phyloP scores from a whole-genome alignment of 2,329 filamentous ascomycete genomes.

The Cladosporium colombiae region DNA sequence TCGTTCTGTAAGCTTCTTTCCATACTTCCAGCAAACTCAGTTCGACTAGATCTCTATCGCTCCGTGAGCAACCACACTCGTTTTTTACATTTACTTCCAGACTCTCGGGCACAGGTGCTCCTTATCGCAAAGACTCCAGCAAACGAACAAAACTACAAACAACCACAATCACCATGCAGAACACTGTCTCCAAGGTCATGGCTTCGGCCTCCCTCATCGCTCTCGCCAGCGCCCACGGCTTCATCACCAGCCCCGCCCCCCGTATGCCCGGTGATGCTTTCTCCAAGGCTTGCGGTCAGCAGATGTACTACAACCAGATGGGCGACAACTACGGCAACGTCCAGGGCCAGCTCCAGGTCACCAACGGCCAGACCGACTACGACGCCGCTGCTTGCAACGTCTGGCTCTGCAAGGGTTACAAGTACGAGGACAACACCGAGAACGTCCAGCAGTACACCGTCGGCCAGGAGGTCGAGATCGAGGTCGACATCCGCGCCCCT shows the following conservation, averaged over 20 bases:
- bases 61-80: slow-evolving; percentile 18
- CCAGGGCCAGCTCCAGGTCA: slow-evolving; percentile 56
- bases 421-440: slow-evolving; percentile 57
- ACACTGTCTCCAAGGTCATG: slow-evolving; percentile 16
- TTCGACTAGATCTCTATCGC: slow-evolving; percentile 13
- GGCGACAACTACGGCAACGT: slow-evolving; percentile 60
- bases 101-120: slow-evolving; percentile 17
- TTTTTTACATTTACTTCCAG: slow-evolving; percentile 15
- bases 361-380: slow-evolving; percentile 34
- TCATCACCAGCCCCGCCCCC: slow-evolving; percentile 50
- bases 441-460: slow-evolving; percentile 55
- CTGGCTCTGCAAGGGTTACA: slow-evolving; percentile 53
- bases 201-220: slow-evolving; percentile 44
- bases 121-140: slow-evolving; percentile 1
- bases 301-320: slow-evolving; percentile 55
- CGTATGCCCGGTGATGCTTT: slow-evolving; percentile 56
- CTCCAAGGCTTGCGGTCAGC: slow-evolving; percentile 54
- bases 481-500: slow-evolving; percentile 52
- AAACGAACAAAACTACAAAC: slow-evolving; percentile 2
- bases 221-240: slow-evolving; percentile 56
- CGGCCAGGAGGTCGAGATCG: slow-evolving; percentile 50
- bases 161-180: slow-evolving; percentile 11
- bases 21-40: not conserved
- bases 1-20: not conserved
- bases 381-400: slow-evolving; percentile 28